Base-by-base conservation (phyloP, 768 basidiomycete species). In the Leccinum disarticulatum region DNA sequence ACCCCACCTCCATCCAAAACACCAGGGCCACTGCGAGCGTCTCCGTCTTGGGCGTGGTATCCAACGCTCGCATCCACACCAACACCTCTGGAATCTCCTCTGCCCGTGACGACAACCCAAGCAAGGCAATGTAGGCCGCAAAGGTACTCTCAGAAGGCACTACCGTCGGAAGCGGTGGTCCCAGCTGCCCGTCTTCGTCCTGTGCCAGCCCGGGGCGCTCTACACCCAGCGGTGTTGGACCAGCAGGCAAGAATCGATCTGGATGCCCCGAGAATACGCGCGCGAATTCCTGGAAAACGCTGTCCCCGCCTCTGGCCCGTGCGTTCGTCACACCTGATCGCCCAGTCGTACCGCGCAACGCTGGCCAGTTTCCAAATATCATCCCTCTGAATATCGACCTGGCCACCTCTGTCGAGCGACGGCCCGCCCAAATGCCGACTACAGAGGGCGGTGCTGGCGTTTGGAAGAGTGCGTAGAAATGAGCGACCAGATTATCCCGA, bases 61-160 rank as follows among this genome's bases (percentile, higher is more conserved):
- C 71, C 41, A 91, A 64, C 15, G 76, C 77, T 7, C 81, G 80
- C 90, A 91, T 92, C 90, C 93, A 93, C 19, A 82, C 83, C 1
- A 94, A 70, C 13, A 78, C 77, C 13, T 82, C 77, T 0, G 91
- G 87, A 30, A 94, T 86, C 70, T 92, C 88, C 0, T 73, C 67
- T 9, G 81, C 77, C 2, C 77, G 76, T 1, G 75, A 73, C 13
- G 77, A 76, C 4, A 81, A 69, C 1, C 85, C 87, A 7, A 91
- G 77, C 4, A 91, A 75, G 54, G 79, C 66, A n/a, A 92, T 77
- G 59, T 88, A 87, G 13, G 83, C 69, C 27, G 79, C 77, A 61
- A 84, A 91, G 17, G 81, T 79, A 31, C 66, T 67, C 64, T 83
- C 82, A 55, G 77, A 81, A 6, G 84, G 83, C 3, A 80, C 66